phyloP scores from a whole-genome alignment of 768 basidiomycete species.

The Termitomyces sp. region DNA sequence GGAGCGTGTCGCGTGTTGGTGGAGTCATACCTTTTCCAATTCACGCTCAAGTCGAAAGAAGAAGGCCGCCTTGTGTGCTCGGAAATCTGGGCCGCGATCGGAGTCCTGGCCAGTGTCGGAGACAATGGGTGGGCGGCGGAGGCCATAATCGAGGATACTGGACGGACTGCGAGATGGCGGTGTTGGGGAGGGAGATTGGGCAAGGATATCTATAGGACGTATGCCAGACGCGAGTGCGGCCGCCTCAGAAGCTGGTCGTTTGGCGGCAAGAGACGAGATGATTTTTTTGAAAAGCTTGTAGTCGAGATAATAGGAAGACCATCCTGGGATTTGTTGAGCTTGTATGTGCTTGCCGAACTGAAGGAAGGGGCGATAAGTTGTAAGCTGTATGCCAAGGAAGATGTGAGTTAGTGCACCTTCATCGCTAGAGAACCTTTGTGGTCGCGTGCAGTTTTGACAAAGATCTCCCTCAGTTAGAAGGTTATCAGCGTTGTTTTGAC shows the following conservation, averaged over 20 bases:
- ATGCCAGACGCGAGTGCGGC: slow-evolving; percentile 80
- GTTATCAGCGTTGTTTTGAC: background rate
- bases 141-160: slow-evolving; percentile 32
- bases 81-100: slow-evolving; percentile 79
- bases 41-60: slow-evolving; percentile 99
- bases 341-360: slow-evolving; percentile 99
- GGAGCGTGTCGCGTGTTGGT: slow-evolving; percentile 1
- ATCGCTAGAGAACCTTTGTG: slow-evolving; percentile 10
- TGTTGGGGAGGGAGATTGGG: slow-evolving; percentile 20
- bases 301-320: slow-evolving; percentile 93
- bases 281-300: slow-evolving; percentile 99
- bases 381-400: slow-evolving; percentile 5
- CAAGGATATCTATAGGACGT: slow-evolving; percentile 55
- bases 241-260: slow-evolving; percentile 86
- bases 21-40: slow-evolving; percentile 77
- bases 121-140: slow-evolving; percentile 51
- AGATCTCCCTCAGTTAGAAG: slow-evolving; percentile 8
- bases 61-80: slow-evolving; percentile 94
- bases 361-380: slow-evolving; percentile 6
- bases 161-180: slow-evolving; percentile 25
- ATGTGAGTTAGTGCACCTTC: slow-evolving; percentile 14
- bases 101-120: slow-evolving; percentile 58
- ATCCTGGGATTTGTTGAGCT: slow-evolving; percentile 93
- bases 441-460: slow-evolving; percentile 10
- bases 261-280: slow-evolving; percentile 88